Percentiles rank a stretch among this genome's conserved stretches.
Conservation (phyloP, 2,329 filamentous ascomycete genomes). For the Xylariaceae sp. region DNA sequence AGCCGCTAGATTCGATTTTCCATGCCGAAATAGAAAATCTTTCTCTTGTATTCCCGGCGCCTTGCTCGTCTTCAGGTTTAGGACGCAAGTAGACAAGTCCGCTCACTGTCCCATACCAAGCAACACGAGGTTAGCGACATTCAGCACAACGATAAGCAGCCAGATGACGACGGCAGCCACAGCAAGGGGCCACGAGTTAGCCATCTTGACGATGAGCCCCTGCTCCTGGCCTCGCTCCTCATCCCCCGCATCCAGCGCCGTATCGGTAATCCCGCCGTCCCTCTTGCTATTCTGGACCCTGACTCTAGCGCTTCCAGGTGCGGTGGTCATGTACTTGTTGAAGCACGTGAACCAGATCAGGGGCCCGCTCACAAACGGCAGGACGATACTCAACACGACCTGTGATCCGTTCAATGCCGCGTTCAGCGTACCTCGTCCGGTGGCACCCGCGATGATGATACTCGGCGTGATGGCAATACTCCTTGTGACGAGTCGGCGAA, state of each 20-base stretch:
- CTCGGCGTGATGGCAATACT: slow-evolving; percentile 77
- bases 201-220: slow-evolving; percentile 56
- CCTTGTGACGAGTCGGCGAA: slow-evolving; percentile 73
- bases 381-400: slow-evolving; percentile 72
- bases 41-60: not conserved
- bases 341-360: slow-evolving; percentile 83
- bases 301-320: slow-evolving; percentile 41
- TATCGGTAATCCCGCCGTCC: slow-evolving; percentile 8
- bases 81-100: not conserved
- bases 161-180: slow-evolving; percentile 60
- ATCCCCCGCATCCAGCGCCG: not conserved
- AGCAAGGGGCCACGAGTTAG: slow-evolving; percentile 66
- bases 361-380: slow-evolving; percentile 81
- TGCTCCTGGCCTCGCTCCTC: slow-evolving; percentile 8
- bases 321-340: slow-evolving; percentile 75
- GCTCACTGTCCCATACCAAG: slow-evolving; percentile 19
- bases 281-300: slow-evolving; percentile 27
- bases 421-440: slow-evolving; percentile 68
- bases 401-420: slow-evolving; percentile 73
- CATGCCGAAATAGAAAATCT: too few species aligned
- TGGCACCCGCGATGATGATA: slow-evolving; percentile 78
- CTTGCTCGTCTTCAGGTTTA: not conserved
- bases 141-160: slow-evolving; percentile 71
- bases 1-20: too few species aligned
- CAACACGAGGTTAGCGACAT: slow-evolving; percentile 49